Conservation (phyloP, 225 moss, liverwort and hornwort genomes). For the Pseudisothecium myosuroides region DNA sequence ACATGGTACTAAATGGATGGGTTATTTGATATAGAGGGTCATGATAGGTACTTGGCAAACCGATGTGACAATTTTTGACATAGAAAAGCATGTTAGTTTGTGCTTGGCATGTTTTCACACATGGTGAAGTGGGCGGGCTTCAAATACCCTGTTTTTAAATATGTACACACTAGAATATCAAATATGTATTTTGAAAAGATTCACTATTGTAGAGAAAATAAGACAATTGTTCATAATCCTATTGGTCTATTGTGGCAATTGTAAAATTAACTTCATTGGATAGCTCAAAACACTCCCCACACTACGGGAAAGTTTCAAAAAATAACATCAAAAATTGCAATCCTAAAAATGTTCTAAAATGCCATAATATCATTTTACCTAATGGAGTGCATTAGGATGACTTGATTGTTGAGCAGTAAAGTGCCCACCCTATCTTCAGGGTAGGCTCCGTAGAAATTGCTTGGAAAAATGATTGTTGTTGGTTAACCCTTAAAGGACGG, state of each 20-base stretch:
- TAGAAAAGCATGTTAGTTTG: background rate
- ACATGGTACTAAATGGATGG: background rate
- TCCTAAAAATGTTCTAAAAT: background rate
- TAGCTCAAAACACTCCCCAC: background rate
- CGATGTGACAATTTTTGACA: fast-evolving
- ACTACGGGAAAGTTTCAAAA: background rate
- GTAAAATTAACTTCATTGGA: background rate
- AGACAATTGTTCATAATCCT: background rate
- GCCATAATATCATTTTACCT: background rate
- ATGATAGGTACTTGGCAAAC: background rate
- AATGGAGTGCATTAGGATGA: no score
- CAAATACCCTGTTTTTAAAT: no score
- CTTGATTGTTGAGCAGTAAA: background rate
- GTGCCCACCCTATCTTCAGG: background rate
- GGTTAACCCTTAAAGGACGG: no score
- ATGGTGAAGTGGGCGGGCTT: background rate
- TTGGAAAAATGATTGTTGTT: background rate
- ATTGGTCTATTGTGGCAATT: background rate
- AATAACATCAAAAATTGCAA: background rate
- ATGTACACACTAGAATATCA: background rate
- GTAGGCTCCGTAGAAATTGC: background rate
- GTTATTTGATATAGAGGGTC: background rate
- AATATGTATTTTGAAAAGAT: fast-evolving
- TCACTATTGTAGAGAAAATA: background rate
- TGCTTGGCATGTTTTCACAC: background rate